phyloP scores from a whole-genome alignment of 768 basidiomycete species.

The Lanmaoa pseudosensibilis region DNA sequence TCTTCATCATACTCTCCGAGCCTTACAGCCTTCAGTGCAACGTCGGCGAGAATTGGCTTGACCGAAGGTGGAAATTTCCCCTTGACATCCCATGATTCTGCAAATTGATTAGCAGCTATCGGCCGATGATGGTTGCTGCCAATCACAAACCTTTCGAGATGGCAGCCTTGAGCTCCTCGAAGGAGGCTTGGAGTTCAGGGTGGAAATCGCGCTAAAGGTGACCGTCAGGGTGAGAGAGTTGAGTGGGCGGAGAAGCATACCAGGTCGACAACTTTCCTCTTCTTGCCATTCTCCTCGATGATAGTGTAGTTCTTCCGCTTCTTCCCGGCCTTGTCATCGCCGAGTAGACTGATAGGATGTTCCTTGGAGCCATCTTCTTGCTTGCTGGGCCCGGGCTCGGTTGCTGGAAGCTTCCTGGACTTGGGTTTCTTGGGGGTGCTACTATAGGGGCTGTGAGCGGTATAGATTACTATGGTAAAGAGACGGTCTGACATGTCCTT shows the following conservation, averaged over 20 bases:
- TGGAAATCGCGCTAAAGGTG: constrained; percentile 61
- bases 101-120: not conserved
- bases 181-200: constrained; percentile 59
- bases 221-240: not conserved
- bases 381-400: constrained; percentile 26
- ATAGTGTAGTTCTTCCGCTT: constrained; percentile 58
- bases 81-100: constrained; percentile 78
- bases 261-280: constrained; percentile 67
- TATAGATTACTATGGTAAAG: not conserved
- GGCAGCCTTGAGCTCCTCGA: constrained; percentile 60
- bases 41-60: constrained; percentile 67
- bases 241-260: constrained; percentile 36
- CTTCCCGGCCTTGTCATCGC: constrained; percentile 42
- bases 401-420: constrained; percentile 48
- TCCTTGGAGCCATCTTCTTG: constrained; percentile 49
- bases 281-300: constrained; percentile 60
- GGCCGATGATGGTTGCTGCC: not conserved
- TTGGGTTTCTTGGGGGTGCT: constrained; percentile 72
- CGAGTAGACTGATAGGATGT: constrained; percentile 47
- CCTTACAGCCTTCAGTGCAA: constrained; percentile 75
- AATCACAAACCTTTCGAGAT: constrained; percentile 55
- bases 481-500: constrained; percentile 58
- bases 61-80: constrained; percentile 86
- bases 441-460: constrained; percentile 23
- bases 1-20: constrained; percentile 90